Conservation (phyloP, 1,139 yeast genomes). For the Candida mesenterica region DNA sequence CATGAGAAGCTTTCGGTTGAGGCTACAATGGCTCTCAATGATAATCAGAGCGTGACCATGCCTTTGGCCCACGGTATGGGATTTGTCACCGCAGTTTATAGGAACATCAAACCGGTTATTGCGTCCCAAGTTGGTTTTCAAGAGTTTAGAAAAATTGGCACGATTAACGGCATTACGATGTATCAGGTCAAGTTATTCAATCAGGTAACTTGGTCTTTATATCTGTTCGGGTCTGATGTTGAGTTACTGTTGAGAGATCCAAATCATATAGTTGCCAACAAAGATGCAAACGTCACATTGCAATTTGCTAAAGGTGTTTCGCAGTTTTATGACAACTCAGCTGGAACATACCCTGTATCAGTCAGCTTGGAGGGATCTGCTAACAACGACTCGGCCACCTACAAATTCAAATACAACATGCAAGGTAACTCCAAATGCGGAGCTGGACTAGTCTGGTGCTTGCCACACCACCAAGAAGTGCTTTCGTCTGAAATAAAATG, state of each 20-base stretch:
- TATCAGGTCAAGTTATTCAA: slow-evolving; percentile 37
- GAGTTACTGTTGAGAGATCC: slow-evolving; percentile 47
- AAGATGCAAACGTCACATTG: slow-evolving; percentile 28
- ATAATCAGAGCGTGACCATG: slow-evolving; percentile 22
- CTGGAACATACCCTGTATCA: slow-evolving; percentile 37
- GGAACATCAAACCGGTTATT: slow-evolving; percentile 52
- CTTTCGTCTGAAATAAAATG: slow-evolving; percentile 24
- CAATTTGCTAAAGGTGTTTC: slow-evolving; percentile 50
- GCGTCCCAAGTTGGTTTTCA: slow-evolving; percentile 66
- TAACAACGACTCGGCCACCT: slow-evolving; percentile 26
- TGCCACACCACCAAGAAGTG: slow-evolving; percentile 67
- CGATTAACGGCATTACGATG: slow-evolving; percentile 21
- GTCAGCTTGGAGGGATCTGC: slow-evolving; percentile 27
- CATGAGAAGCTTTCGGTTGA: slow-evolving; percentile 38
- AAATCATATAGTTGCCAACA: slow-evolving; percentile 48
- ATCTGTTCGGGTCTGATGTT: slow-evolving; percentile 33
- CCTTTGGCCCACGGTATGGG: slow-evolving; percentile 66
- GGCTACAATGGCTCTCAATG: slow-evolving; percentile 21
- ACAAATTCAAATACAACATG: slow-evolving; percentile 29
- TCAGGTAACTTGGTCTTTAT: slow-evolving; percentile 43
- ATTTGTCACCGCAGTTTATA: slow-evolving; percentile 60
- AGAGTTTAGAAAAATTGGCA: slow-evolving; percentile 28
- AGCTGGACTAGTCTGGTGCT: slow-evolving; percentile 45
- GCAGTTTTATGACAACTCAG: slow-evolving; percentile 50
- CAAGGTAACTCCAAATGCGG: slow-evolving; percentile 32